Conservation (phyloP, 2,329 filamentous ascomycete genomes). For the Exserohilum rostratum region DNA sequence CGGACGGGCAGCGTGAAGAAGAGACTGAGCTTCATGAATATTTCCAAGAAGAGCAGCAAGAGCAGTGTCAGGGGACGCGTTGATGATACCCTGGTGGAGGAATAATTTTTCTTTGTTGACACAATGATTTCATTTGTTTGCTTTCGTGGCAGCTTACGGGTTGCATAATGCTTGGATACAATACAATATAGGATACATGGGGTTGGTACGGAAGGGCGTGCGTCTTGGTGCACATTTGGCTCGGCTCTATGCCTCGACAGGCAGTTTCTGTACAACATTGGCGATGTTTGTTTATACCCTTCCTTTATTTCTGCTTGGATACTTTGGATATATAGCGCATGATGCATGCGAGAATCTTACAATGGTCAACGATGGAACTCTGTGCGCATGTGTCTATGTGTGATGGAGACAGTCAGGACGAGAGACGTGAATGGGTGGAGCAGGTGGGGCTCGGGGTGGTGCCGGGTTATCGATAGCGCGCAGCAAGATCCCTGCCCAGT, state of each 20-base stretch:
- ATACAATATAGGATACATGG: constrained; percentile 2
- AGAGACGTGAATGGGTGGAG: constrained; percentile 3
- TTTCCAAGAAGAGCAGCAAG: constrained; percentile 72
- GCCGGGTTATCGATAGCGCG: constrained; percentile 24
- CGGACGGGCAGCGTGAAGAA: constrained; percentile 69
- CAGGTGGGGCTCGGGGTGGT: constrained; percentile 5
- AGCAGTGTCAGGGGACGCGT: constrained; percentile 49
- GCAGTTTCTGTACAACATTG: constrained; percentile 10
- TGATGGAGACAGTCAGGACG: neutral
- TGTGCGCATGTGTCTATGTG: neutral
- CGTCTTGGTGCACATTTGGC: constrained; percentile 6
- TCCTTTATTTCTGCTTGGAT: constrained; percentile 5
- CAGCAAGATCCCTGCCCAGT: constrained; percentile 15
- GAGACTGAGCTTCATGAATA: constrained; percentile 76
- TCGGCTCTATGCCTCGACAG: constrained; percentile 2
- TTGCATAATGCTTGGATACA: constrained; percentile 18
- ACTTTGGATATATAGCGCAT: constrained; percentile 1
- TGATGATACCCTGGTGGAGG: constrained; percentile 42
- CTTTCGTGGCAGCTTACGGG: constrained; percentile 11
- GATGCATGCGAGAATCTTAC: constrained; percentile 3
- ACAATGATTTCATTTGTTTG: constrained; percentile 1
- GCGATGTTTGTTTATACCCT: constrained; percentile 23
- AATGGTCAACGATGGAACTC: constrained; percentile 2
- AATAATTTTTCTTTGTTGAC: constrained; percentile 25
- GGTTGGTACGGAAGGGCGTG: constrained; percentile 1